Base-by-base conservation (phyloP, 805 yeast genomes). In the Zygosaccharomyces kombuchaensis region DNA sequence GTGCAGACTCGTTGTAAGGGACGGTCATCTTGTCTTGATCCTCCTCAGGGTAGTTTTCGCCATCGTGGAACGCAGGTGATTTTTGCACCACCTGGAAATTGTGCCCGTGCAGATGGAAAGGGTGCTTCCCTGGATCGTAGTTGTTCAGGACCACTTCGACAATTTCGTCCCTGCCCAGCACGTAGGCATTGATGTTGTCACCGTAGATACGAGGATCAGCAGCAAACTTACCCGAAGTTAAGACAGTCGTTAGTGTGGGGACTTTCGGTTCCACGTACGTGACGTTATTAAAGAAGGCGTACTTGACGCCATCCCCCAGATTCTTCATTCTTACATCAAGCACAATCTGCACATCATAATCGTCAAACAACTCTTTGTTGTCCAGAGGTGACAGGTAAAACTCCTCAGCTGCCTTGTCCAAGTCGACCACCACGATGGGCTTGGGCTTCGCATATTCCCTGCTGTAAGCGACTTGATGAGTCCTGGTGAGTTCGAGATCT, bases 71-170 rank as follows among this genome's bases (percentile, higher is more conserved):
- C 2, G 71, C 76, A 14, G 62, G 68, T 3, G 79, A 77, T 60
- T 80, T 75, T 40, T 72, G 72, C 32, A 83, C 67, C 17, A 83
- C 63, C 66, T 82, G 88, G 71, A 83, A 82, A 40, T 65, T 73
- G 59, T 83, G 89, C 12, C 90, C 90, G 58, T 83, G 90, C 55
- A 83, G 72, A 63, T 83, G 90, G 78, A 83, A 83, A 17, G 88
- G 88, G 63, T 83, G 90, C 53, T 81, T 81, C 48, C 88, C 86
- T 3, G 84, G 81, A 63, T 89, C 96, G 58, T 72, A 74, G 60
- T 89, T 90, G 61, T 87, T 84, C 36, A 89, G 62, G 1, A 87
- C 84, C 36, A 89, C 67, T 56, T 89, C 96, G 38, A 90, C 73
- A 32, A 82, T 75, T 40, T 83, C 87, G 41, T 77, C 78, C 4